phyloP scores from a whole-genome alignment of 352 stramenopile species.

The Phytophthora pini region DNA sequence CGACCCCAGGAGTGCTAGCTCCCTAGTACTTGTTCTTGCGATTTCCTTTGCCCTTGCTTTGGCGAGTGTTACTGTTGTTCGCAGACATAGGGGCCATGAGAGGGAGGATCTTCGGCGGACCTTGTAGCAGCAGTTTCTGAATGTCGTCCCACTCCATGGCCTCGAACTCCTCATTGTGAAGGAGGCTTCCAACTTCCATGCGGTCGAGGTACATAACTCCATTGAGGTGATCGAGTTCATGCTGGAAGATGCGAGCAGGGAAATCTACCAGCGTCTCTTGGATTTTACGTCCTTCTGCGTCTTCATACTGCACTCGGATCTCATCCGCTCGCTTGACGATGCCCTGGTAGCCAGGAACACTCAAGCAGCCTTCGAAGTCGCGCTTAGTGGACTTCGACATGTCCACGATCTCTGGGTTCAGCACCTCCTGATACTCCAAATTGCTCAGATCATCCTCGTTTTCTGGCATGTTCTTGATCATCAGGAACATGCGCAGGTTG shows the following conservation, averaged over 20 bases:
- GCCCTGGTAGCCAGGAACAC: conserved; percentile 81
- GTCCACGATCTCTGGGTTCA: conserved; percentile 79
- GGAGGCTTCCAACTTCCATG: conserved; percentile 69
- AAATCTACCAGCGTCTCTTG: conserved; percentile 75
- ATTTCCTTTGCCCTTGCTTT: conserved; percentile 30
- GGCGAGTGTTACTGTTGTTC: conserved; percentile 6
- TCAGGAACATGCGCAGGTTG: conserved; percentile 86
- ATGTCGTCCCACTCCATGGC: conserved; percentile 67
- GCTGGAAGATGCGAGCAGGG: conserved; percentile 85
- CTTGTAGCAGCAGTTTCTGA: conserved; percentile 61
- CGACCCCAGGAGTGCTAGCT: neutral
- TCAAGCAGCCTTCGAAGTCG: conserved; percentile 89
- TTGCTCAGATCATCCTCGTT: conserved; percentile 58
- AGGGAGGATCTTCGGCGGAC: conserved; percentile 27
- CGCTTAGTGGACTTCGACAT: conserved; percentile 58
- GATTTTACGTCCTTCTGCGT: conserved; percentile 53
- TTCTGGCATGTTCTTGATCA: conserved; percentile 73
- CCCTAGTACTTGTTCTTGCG: conserved; percentile 36
- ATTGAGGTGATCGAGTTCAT: conserved; percentile 84
- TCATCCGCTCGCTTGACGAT: conserved; percentile 67
- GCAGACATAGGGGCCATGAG: conserved; percentile 28
- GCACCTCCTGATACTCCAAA: conserved; percentile 76
- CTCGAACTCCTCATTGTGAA: conserved; percentile 87
- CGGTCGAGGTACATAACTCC: conserved; percentile 81
- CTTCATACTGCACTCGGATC: conserved; percentile 73